Conservation (phyloP, 176 grass and related monocot species). For the Metroxylon sagu region DNA sequence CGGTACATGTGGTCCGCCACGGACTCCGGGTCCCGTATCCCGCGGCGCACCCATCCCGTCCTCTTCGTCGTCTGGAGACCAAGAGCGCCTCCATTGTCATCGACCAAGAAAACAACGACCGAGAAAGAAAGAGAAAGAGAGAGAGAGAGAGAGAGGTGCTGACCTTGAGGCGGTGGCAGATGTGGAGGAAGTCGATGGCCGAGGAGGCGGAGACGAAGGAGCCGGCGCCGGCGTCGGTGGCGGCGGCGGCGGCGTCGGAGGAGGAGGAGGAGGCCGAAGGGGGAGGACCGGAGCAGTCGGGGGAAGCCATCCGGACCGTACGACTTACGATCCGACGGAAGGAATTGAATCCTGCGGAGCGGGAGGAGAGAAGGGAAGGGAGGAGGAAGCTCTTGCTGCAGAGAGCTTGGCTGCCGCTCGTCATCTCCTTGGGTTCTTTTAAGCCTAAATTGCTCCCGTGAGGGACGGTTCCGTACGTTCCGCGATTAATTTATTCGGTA, state of each 20-base stretch:
- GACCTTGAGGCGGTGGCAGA: slow-evolving; percentile 92
- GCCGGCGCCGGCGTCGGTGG: too few species aligned
- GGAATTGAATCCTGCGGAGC: slow-evolving; percentile 15
- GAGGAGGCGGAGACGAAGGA: slow-evolving; percentile 31
- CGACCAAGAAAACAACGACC: not conserved
- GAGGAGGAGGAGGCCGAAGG: slow-evolving; percentile 11
- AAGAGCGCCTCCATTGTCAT: not conserved
- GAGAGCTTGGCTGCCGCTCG: not conserved
- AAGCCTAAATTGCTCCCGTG: too few species aligned
- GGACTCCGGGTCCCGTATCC: slow-evolving; percentile 79
- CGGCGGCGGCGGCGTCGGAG: not conserved
- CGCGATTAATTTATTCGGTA: too few species aligned
- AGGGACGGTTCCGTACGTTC: too few species aligned
- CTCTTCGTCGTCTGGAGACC: slow-evolving; percentile 80
- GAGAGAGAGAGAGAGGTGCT: not conserved
- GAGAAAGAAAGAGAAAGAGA: not conserved
- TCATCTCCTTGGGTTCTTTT: too few species aligned
- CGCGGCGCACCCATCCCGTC: slow-evolving; percentile 90
- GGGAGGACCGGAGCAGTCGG: slow-evolving; percentile 25
- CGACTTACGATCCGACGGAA: slow-evolving; percentile 25
- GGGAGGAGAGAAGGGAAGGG: not conserved
- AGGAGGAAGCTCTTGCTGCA: slow-evolving; percentile 8
- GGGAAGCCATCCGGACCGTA: slow-evolving; percentile 21
- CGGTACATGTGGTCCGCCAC: slow-evolving; percentile 99
- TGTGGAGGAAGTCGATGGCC: slow-evolving; percentile 85